Evolutionary conservation across 2,329 filamentous ascomycete genomes (phyloP).

Genomic region (Aspergillus novoparasiticus): DNA sequence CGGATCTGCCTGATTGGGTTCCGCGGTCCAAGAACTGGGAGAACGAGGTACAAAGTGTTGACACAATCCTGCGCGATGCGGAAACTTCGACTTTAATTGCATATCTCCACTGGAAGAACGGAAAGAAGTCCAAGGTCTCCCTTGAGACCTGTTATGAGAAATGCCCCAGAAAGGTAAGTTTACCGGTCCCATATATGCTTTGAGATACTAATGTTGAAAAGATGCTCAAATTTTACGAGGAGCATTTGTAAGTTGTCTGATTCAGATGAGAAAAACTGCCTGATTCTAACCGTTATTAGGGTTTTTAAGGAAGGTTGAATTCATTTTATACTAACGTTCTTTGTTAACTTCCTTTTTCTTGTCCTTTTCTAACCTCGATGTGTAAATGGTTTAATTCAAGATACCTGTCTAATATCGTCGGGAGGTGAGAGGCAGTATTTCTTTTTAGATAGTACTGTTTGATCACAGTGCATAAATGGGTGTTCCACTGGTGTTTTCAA

Average conservation of each 20-base stretch:
- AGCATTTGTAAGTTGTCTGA: conserved; percentile 45
- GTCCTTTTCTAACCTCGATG: background rate
- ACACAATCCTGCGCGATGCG: conserved; percentile 46
- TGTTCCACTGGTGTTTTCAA: conserved; percentile 9
- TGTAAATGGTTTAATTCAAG: background rate
- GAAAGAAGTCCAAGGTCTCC: conserved; percentile 45
- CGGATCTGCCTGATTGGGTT: conserved; percentile 36
- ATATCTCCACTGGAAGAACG: conserved; percentile 48
- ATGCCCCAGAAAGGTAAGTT: conserved; percentile 45
- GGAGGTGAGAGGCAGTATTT: background rate
- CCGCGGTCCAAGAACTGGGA: conserved; percentile 48
- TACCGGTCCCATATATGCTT: background rate
- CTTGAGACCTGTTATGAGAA: conserved; percentile 45
- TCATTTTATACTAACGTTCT: background rate
- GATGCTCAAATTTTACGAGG: conserved; percentile 54
- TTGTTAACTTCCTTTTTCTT: conserved; percentile 2
- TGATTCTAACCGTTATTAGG: conserved; percentile 26
- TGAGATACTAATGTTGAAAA: conserved; percentile 23
- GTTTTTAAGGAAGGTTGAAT: conserved; percentile 39
- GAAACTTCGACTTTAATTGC: conserved; percentile 37
- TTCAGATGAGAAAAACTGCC: background rate
- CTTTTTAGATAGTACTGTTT: conserved; percentile 3
- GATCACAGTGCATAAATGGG: conserved; percentile 16
- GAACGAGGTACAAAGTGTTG: conserved; percentile 41
- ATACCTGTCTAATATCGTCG: background rate